Percentiles rank a stretch among this genome's conserved stretches.
phyloP scores from a whole-genome alignment of 2,329 filamentous ascomycete genomes.

The Alternaria burnsii region DNA sequence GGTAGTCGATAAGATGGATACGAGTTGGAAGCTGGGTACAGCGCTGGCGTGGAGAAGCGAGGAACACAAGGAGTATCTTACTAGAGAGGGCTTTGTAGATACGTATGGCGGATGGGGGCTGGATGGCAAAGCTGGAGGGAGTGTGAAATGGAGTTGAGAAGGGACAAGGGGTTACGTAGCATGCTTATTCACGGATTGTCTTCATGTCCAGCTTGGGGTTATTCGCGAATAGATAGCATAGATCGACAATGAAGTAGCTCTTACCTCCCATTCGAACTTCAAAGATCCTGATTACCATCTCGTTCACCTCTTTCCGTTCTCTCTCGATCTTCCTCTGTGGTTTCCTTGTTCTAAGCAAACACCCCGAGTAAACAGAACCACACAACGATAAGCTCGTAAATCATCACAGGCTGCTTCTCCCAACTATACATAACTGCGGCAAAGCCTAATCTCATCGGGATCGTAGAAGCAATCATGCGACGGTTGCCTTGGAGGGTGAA shows the following conservation, averaged over 20 bases:
- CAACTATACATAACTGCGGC: slow-evolving; percentile 5
- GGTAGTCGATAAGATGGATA: slow-evolving; percentile 48
- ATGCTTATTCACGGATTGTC: background rate
- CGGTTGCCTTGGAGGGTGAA: slow-evolving; percentile 18
- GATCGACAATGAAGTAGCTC: background rate
- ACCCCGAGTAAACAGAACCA: slow-evolving; percentile 12
- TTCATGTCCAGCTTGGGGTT: background rate
- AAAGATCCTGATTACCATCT: background rate
- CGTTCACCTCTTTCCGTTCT: background rate
- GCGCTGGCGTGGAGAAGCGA: slow-evolving; percentile 50
- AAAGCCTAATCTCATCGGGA: slow-evolving; percentile 14
- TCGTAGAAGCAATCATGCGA: slow-evolving; percentile 14
- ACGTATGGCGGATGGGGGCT: slow-evolving; percentile 45
- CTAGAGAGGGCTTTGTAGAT: slow-evolving; percentile 51
- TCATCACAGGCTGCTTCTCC: slow-evolving; percentile 10
- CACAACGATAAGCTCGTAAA: slow-evolving; percentile 9
- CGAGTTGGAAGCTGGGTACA: slow-evolving; percentile 47
- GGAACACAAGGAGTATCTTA: slow-evolving; percentile 48
- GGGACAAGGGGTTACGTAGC: background rate
- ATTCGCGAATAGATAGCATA: background rate
- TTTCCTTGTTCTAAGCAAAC: background rate
- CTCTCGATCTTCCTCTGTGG: background rate
- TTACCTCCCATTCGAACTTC: background rate
- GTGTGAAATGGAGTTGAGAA: slow-evolving; percentile 37
- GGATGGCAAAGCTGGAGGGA: slow-evolving; percentile 26